phyloP scores from a whole-genome alignment of 305 asterid species.

The Fraxinus ornus region DNA sequence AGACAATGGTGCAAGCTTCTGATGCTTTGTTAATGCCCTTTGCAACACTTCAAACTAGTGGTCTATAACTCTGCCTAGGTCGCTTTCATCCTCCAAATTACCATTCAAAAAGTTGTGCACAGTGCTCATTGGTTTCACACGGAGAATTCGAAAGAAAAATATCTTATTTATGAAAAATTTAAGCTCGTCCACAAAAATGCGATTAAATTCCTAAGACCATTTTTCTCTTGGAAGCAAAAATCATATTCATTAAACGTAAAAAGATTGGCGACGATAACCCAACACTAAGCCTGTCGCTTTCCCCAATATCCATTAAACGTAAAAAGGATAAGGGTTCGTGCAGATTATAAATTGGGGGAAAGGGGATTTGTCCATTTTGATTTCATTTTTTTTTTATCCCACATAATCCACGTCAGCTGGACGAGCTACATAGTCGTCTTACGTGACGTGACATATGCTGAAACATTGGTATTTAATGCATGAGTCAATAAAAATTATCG shows the following conservation, averaged over 20 bases:
- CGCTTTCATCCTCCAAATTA: slow-evolving; percentile 66
- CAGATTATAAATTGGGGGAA: too few relatives aligned
- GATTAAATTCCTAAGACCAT: neutral
- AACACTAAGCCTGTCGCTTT: neutral
- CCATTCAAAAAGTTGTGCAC: slow-evolving; percentile 53
- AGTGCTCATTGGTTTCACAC: slow-evolving; percentile 40
- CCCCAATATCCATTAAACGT: neutral
- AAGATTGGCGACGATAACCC: neutral
- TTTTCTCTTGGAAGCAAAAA: neutral
- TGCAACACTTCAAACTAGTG: slow-evolving; percentile 76
- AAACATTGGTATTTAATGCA: too few relatives aligned
- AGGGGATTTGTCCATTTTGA: too few relatives aligned
- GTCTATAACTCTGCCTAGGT: slow-evolving; percentile 65
- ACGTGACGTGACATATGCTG: too few relatives aligned
- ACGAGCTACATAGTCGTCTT: too few relatives aligned
- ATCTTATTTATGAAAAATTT: neutral
- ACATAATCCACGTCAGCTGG: too few relatives aligned
- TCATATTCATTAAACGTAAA: neutral
- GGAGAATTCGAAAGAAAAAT: neutral
- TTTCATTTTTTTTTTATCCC: too few relatives aligned
- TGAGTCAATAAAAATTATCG: too few relatives aligned
- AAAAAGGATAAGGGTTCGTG: neutral
- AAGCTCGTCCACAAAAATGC: neutral
- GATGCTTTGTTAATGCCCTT: slow-evolving; percentile 62
- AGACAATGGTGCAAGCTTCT: slow-evolving; percentile 72